A percentile compares a stretch with the other conserved stretches of the same genome.
Conservation (phyloP, 176 grass and related monocot species). For the Oryza australiensis region DNA sequence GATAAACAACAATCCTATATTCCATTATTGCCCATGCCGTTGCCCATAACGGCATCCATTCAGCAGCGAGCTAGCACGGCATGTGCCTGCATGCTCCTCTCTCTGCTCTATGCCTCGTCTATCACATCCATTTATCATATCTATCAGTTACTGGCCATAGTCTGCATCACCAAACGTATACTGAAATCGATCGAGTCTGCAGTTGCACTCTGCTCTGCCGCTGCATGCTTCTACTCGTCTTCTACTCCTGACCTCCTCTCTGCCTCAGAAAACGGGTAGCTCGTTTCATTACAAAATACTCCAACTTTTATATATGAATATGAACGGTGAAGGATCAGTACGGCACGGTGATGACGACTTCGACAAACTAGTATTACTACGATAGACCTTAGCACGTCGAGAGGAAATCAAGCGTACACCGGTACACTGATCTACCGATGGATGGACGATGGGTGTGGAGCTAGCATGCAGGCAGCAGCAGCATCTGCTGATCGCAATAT, state of each 20-base stretch:
- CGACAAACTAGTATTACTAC: too few species aligned
- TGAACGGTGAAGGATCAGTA: too few species aligned
- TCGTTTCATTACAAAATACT: too few species aligned
- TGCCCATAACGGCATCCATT: neutral
- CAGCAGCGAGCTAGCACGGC: neutral
- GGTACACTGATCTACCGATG: neutral
- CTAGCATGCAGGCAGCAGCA: too few species aligned
- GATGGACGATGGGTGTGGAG: too few species aligned
- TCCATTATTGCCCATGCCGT: neutral
- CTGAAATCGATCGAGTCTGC: neutral
- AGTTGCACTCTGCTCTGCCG: neutral
- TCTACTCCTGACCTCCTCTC: too few species aligned
- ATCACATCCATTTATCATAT: neutral
- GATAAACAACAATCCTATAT: neutral
- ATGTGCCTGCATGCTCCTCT: neutral
- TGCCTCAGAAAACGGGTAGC: neutral
- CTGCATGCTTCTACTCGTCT: neutral
- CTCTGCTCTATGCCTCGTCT: neutral
- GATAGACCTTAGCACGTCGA: neutral
- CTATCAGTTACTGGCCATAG: neutral
- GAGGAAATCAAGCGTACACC: neutral
- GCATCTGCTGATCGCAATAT: too few species aligned
- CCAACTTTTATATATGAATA: too few species aligned
- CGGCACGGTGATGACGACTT: too few species aligned
- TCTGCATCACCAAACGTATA: neutral